Percentiles rank a stretch among this genome's conserved stretches.
phyloP scores from a whole-genome alignment of 306 rosid genomes.

The Betula pendula region DNA sequence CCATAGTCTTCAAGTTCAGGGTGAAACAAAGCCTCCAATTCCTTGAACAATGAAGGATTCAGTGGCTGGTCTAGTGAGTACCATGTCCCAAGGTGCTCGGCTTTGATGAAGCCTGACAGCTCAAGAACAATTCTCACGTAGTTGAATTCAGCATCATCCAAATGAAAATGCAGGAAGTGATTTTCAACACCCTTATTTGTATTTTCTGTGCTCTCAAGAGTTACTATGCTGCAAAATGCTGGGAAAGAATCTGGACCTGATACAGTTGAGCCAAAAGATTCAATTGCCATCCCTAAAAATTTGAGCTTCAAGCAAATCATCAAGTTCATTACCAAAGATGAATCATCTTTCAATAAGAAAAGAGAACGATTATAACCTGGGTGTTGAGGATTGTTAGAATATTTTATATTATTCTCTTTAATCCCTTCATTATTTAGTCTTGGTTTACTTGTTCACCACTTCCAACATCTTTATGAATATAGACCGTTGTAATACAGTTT shows the following conservation, averaged over 20 bases:
- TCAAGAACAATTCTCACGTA: conserved; percentile 64
- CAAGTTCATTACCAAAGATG: neutral
- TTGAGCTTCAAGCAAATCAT: neutral
- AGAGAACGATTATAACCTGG: neutral
- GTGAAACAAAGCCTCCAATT: conserved; percentile 36
- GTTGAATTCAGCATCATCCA: conserved; percentile 46
- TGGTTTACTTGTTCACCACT: no score
- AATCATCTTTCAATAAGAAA: neutral
- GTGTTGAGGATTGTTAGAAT: neutral
- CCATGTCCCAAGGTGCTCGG: conserved; percentile 41
- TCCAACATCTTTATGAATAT: no score
- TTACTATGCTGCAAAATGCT: conserved; percentile 3
- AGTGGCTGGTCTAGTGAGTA: conserved; percentile 56
- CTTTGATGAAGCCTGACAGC: conserved; percentile 52
- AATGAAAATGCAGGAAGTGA: conserved; percentile 21
- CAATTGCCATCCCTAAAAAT: no score
- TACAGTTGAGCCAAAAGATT: no score
- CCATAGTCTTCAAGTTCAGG: conserved; percentile 40
- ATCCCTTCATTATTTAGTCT: no score
- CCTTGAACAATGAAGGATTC: conserved; percentile 47
- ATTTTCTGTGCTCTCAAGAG: conserved; percentile 19
- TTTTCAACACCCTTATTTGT: no score
- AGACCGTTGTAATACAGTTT: no score
- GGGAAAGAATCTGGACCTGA: conserved; percentile 29
- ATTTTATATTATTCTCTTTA: no score